A percentile compares a stretch with the other conserved stretches of the same genome.
Conservation (phyloP, 306 rosid genomes). For the Rubus idaeus region DNA sequence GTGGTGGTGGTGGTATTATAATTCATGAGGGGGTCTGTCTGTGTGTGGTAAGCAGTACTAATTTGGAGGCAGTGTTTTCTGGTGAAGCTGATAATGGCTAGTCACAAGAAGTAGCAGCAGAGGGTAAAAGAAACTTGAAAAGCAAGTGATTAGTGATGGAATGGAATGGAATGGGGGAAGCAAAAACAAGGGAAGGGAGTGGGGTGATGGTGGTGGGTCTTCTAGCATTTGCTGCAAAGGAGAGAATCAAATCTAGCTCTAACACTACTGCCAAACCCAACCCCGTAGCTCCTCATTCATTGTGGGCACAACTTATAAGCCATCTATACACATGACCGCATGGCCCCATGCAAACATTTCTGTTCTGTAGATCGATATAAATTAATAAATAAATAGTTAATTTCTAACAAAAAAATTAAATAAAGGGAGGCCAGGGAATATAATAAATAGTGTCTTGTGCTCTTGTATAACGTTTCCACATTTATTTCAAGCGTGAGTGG, state of each 20-base stretch:
- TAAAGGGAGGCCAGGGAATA: not conserved
- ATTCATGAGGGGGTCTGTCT: conserved; percentile 8
- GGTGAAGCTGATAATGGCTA: conserved; percentile 22
- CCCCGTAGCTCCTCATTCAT: conserved; percentile 31
- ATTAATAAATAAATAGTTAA: not conserved
- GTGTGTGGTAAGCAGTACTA: not conserved
- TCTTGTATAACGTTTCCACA: not conserved
- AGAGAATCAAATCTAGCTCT: conserved; percentile 39
- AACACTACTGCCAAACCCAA: conserved; percentile 32
- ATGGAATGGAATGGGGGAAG: conserved; percentile 25
- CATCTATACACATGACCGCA: conserved; percentile 24
- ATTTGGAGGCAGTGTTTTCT: conserved; percentile 9
- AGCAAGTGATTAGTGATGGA: not conserved
- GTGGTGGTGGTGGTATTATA: not conserved
- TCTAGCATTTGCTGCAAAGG: conserved; percentile 33
- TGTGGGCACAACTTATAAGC: conserved; percentile 42
- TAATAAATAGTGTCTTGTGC: not conserved
- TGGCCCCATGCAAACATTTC: conserved; percentile 24
- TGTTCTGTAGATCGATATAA: too few relatives aligned
- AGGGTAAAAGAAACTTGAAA: conserved; percentile 15
- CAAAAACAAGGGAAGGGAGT: conserved; percentile 41
- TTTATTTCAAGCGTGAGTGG: not conserved
- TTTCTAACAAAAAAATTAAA: not conserved
- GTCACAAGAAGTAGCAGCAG: conserved; percentile 49
- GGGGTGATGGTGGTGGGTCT: conserved; percentile 34